Conservation (phyloP, 1,284 basidiomycete species). For the Laetiporus sulphureus region DNA sequence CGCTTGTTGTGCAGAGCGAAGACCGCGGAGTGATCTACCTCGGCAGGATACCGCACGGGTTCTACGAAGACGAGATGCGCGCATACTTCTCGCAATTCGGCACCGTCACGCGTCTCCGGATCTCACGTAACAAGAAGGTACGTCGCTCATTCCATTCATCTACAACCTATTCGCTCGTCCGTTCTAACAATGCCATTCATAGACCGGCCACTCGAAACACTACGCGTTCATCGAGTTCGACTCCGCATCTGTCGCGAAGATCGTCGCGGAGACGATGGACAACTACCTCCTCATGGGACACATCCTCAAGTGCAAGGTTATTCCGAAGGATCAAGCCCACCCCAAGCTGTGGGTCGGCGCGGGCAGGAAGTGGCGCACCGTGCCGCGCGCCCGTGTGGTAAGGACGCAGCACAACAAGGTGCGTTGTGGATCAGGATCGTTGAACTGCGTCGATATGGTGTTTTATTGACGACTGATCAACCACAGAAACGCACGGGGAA, state of each 20-base stretch:
- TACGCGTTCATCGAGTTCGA: conserved; percentile 97
- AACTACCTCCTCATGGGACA: conserved; percentile 96
- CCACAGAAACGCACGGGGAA: conserved; percentile 69
- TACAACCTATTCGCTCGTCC: neutral
- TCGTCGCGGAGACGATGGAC: conserved; percentile 98
- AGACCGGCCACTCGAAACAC: conserved; percentile 95
- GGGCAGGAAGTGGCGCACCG: conserved; percentile 81
- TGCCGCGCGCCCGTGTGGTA: conserved; percentile 72
- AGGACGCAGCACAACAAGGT: conserved; percentile 81
- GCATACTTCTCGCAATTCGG: conserved; percentile 97
- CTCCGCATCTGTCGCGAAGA: conserved; percentile 83
- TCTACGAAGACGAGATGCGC: conserved; percentile 92
- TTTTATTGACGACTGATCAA: neutral
- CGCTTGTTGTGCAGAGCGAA: conserved; percentile 43
- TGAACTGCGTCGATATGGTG: neutral
- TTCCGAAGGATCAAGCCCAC: conserved; percentile 86
- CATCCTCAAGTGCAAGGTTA: conserved; percentile 82
- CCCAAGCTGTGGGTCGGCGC: conserved; percentile 96
- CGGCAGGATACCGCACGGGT: conserved; percentile 91
- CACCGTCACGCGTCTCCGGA: conserved; percentile 78
- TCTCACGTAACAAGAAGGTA: conserved; percentile 93
- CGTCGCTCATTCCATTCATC: conserved; percentile 7
- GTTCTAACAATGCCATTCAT: conserved; percentile 1
- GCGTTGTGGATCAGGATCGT: neutral
- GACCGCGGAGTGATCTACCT: conserved; percentile 88